Evolutionary conservation across 208 protist genomes (phyloP), one percentile per base, ranked within the genome.

Genomic region (Crithidia bombi): DNA sequence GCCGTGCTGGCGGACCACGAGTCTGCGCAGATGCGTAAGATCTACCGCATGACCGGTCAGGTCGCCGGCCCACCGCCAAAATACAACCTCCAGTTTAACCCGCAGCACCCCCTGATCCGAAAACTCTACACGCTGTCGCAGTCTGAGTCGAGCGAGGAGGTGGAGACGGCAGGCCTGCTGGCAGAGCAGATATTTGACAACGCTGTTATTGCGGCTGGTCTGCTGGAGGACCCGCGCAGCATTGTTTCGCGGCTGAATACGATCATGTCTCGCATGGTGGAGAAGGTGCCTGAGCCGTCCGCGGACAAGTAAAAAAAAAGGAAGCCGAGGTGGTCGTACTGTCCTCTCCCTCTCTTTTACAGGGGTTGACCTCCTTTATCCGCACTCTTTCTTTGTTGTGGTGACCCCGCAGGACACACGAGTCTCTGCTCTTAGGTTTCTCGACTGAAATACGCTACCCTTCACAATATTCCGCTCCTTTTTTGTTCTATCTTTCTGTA

Each of bases 171-270:
- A 11, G 90, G 91, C 10, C 75, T 96, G 6, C 50, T 98, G 23
- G 82, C 77, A 33, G 93, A 98, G 82, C 95, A 98, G 83, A 47
- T 98, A 2, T 97, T 98, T 71, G 93, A 98, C 76, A 98, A 98
- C 70, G 93, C 95, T 33, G 57, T 98, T 32, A 97, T 98, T 69
- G 71, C 91, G 33, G 95, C 95, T 6, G 93, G 93, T 19, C 75
- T 98, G 23, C 79, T 98, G 55, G 95, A 98, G 68, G 95, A 98
- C 75, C 93, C 95, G 21, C 89, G 95, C 65, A 86, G 78, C 38
- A 96, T 98, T 43, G 85, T 98, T n/a, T 73, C 78, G 14, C 82
- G 93, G 19, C 79, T 98, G 21, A 96, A 96, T 78, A 83, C 82
- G 14, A 92, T 98, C 73, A 95, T 97, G 89, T 89, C 86, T 5